A percentile compares a stretch with the other conserved stretches of the same genome.
phyloP scores from a whole-genome alignment of 1,284 basidiomycete genomes.

The Cerrena zonata region DNA sequence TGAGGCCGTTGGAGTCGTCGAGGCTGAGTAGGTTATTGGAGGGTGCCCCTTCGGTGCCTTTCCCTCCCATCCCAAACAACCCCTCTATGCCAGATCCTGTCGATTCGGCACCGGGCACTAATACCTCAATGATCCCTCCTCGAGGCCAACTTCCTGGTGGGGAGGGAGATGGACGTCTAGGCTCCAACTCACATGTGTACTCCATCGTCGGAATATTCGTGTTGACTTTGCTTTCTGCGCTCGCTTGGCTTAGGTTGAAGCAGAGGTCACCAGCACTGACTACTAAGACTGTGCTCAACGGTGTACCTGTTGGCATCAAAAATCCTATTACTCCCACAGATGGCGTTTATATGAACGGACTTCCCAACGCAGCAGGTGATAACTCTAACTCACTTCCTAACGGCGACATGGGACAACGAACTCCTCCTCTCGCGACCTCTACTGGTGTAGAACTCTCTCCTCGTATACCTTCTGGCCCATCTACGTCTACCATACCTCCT shows the following conservation, averaged over 20 bases:
- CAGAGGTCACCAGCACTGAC: neutral
- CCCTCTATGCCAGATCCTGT: neutral
- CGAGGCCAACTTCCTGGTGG: too few relatives aligned
- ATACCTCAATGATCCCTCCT: too few relatives aligned
- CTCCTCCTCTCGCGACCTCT: neutral
- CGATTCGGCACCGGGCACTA: too few relatives aligned
- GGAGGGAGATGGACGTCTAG: neutral
- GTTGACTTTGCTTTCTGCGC: neutral
- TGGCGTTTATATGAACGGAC: too few relatives aligned
- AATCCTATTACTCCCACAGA: too few relatives aligned
- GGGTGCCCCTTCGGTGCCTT: constrained; percentile 26
- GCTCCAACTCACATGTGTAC: constrained; percentile 3
- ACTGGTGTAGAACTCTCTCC: neutral
- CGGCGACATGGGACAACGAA: too few relatives aligned
- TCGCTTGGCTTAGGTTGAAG: neutral
- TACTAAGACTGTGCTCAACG: neutral
- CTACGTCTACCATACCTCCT: neutral
- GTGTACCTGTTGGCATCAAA: neutral
- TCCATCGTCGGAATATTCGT: constrained; percentile 6
- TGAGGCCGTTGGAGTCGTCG: constrained; percentile 42
- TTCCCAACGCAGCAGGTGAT: too few relatives aligned
- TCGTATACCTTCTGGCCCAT: neutral
- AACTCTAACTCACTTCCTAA: too few relatives aligned
- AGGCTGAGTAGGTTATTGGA: constrained; percentile 32
- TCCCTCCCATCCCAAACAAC: constrained; percentile 8